These are phyloP conservation scores for Helichrysum umbraculigerum DNA, from an alignment of 129 eudicot species.

Conservation along the genomic window DNA sequence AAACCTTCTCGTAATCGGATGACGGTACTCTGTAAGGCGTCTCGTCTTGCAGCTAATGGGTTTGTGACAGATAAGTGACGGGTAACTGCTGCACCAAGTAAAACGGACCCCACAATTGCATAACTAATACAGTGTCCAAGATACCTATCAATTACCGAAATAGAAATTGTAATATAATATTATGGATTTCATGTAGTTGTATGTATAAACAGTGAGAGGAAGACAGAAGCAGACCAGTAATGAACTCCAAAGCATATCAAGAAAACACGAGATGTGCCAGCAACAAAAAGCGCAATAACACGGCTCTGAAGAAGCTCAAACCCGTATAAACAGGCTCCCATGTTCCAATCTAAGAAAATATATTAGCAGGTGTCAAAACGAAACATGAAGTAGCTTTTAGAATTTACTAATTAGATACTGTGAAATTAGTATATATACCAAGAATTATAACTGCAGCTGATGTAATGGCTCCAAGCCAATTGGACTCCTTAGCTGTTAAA, in stretches of 20 bases:
- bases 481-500: constrained; percentile 86
- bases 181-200: background rate
- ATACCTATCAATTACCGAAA: constrained; percentile 52
- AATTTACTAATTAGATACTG: background rate
- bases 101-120: constrained; percentile 92
- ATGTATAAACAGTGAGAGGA: background rate
- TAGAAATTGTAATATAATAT: background rate
- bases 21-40: constrained; percentile 92
- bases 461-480: constrained; percentile 96
- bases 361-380: constrained; percentile 7
- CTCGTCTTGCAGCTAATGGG: constrained; percentile 93
- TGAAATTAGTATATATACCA: constrained; percentile 47
- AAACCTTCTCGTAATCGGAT: constrained; percentile 94
- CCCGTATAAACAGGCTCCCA: constrained; percentile 98
- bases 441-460: constrained; percentile 95
- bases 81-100: constrained; percentile 96
- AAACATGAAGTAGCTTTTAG: background rate
- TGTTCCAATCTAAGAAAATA: constrained; percentile 77
- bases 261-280: constrained; percentile 93
- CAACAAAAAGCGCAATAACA: constrained; percentile 86
- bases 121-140: constrained; percentile 98
- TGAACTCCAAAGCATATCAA: constrained; percentile 98
- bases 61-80: constrained; percentile 88
- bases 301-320: constrained; percentile 93
- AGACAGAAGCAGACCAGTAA: constrained; percentile 68